Evolutionary conservation across 2,329 filamentous ascomycete genomes (phyloP).

Genomic region (Microcyclospora pomicola): DNA sequence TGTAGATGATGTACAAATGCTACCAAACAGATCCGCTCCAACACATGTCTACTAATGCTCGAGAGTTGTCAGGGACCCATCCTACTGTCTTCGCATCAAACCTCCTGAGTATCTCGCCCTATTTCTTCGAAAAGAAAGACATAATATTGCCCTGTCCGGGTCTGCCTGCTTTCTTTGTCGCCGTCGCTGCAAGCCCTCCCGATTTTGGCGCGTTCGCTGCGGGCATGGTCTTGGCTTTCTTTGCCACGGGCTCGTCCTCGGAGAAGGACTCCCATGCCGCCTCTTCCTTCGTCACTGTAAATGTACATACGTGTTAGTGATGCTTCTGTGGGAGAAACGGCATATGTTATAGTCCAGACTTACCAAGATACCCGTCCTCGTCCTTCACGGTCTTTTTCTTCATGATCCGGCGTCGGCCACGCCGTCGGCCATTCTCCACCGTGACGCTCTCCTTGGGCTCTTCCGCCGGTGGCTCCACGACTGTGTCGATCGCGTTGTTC

Average conservation of each 20-base stretch:
- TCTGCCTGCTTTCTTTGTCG: slow-evolving; percentile 34
- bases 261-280: slow-evolving; percentile 83
- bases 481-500: slow-evolving; percentile 47
- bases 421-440: slow-evolving; percentile 49
- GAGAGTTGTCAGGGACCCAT: no score
- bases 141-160: slow-evolving; percentile 67
- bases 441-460: slow-evolving; percentile 36
- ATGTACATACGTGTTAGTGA: background rate
- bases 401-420: slow-evolving; percentile 67
- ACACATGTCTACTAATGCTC: no score
- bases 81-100: no score
- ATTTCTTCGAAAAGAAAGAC: slow-evolving; percentile 84
- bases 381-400: slow-evolving; percentile 80
- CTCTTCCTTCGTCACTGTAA: slow-evolving; percentile 70
- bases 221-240: slow-evolving; percentile 39
- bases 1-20: no score
- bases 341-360: slow-evolving; percentile 18
- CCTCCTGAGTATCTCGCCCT: slow-evolving; percentile 1
- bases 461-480: slow-evolving; percentile 20
- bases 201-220: slow-evolving; percentile 32
- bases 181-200: slow-evolving; percentile 23
- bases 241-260: slow-evolving; percentile 59
- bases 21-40: no score
- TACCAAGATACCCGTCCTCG: slow-evolving; percentile 79
- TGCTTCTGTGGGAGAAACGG: background rate